These are phyloP conservation scores for Backusella tuberculispora DNA, from an alignment of 192 early-diverging fungal species.

Conservation along the genomic window DNA sequence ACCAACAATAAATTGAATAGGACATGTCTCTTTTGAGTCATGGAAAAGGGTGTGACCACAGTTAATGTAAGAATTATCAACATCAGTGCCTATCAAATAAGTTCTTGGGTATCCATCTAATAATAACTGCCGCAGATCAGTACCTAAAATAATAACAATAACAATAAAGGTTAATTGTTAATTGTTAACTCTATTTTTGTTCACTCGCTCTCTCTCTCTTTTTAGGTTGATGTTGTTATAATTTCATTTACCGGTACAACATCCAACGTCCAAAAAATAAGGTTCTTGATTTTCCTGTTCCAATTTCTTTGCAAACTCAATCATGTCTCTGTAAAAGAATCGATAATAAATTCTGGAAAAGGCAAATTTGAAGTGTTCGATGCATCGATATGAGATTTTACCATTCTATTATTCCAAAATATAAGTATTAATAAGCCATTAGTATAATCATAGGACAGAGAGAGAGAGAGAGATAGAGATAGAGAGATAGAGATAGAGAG, in stretches of 20 bases:
- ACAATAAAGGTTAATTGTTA: background rate
- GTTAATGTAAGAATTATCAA: slow-evolving; percentile 27
- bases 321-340: slow-evolving; percentile 24
- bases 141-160: slow-evolving; percentile 19
- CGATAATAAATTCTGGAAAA: slow-evolving; percentile 19
- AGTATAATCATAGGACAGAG: too few relatives aligned
- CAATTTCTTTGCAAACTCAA: slow-evolving; percentile 19
- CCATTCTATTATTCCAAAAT: background rate
- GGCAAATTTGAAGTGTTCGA: slow-evolving; percentile 27
- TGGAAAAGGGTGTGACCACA: slow-evolving; percentile 28
- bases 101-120: slow-evolving; percentile 31
- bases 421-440: too few relatives aligned
- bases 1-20: slow-evolving; percentile 24
- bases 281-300: slow-evolving; percentile 8
- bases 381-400: slow-evolving; percentile 19
- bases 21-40: slow-evolving; percentile 18
- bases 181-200: background rate
- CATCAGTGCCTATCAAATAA: slow-evolving; percentile 29
- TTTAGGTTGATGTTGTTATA: background rate
- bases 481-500: background rate
- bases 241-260: slow-evolving; percentile 28
- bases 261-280: slow-evolving; percentile 37
- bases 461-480: too few relatives aligned
- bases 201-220: too few relatives aligned
- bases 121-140: slow-evolving; percentile 31